phyloP scores from a whole-genome alignment of 805 yeast species.

The Komagataella pastoris region DNA sequence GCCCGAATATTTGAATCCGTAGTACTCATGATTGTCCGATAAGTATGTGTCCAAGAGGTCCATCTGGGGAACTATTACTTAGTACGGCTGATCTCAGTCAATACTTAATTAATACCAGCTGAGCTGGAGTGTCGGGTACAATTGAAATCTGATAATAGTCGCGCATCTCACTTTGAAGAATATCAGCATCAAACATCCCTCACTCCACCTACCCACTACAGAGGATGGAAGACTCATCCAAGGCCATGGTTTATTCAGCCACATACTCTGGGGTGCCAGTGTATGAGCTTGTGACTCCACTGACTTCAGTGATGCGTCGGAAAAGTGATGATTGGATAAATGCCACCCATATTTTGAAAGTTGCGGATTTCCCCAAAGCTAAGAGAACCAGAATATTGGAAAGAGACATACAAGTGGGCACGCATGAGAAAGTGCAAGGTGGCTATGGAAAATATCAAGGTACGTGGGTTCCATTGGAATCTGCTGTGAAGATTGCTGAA shows the following conservation, averaged over 20 bases:
- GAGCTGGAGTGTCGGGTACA: neutral
- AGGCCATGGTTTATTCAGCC: constrained; percentile 43
- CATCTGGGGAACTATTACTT: neutral
- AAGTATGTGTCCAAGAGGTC: neutral
- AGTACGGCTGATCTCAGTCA: neutral
- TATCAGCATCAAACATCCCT: neutral
- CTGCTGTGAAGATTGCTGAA: constrained; percentile 57
- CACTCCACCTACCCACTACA: neutral
- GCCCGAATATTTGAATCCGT: constrained; percentile 3
- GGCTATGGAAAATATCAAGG: constrained; percentile 97
- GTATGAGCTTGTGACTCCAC: constrained; percentile 56
- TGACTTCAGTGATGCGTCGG: constrained; percentile 69
- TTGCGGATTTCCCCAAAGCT: constrained; percentile 90
- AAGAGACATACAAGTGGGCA: constrained; percentile 81
- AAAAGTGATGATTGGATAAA: constrained; percentile 75
- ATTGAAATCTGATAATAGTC: neutral
- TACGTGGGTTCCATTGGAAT: constrained; percentile 83
- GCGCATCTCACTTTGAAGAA: neutral
- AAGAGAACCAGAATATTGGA: constrained; percentile 86
- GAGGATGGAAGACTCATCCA: neutral
- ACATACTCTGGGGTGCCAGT: constrained; percentile 76
- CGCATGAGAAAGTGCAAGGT: constrained; percentile 91
- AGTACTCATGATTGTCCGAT: constrained; percentile 6
- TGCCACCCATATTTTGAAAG: constrained; percentile 90
- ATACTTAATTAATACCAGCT: too few relatives aligned